Percentiles rank a stretch among this genome's conserved stretches.
Conservation (phyloP, 345 rosid genomes). For the Litchi chinensis region DNA sequence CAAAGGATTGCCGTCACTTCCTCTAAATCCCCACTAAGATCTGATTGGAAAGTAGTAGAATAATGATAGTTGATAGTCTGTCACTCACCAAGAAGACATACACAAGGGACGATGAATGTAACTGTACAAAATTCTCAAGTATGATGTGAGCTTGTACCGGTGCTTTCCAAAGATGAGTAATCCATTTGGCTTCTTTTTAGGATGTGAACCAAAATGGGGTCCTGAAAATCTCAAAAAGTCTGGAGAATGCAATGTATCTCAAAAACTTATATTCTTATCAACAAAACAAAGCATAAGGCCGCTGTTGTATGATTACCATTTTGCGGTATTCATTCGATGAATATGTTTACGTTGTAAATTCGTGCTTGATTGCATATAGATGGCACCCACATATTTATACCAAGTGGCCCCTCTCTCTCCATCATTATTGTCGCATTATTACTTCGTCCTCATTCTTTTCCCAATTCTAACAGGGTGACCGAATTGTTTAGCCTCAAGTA, state of each 20-base stretch:
- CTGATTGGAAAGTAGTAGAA: conserved; percentile 15
- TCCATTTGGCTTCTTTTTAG: conserved; percentile 31
- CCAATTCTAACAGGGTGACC: background rate
- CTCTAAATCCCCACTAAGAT: conserved; percentile 59
- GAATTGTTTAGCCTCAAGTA: background rate
- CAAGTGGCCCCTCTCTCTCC: conserved; percentile 23
- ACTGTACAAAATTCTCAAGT: conserved; percentile 21
- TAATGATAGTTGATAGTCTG: conserved; percentile 22
- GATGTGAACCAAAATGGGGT: conserved; percentile 29
- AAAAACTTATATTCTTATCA: conserved; percentile 7
- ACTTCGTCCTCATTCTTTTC: conserved; percentile 7
- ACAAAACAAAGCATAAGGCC: conserved; percentile 16
- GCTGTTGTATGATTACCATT: conserved; percentile 32
- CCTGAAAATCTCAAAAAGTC: conserved; percentile 4
- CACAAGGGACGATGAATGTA: conserved; percentile 30
- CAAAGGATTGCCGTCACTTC: conserved; percentile 77
- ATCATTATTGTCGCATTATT: conserved; percentile 8
- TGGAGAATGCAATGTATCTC: conserved; percentile 37
- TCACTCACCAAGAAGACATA: conserved; percentile 22
- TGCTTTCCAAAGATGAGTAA: conserved; percentile 26
- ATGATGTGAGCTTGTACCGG: conserved; percentile 17
- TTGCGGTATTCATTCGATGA: conserved; percentile 27
- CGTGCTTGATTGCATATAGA: conserved; percentile 23
- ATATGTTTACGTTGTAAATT: conserved; percentile 20
- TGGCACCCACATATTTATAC: conserved; percentile 26